A percentile compares a stretch with the other conserved stretches of the same genome.
These are phyloP conservation scores for Entomortierella parvispora DNA, from an alignment of 192 early-diverging fungal species.

Conservation along the genomic window DNA sequence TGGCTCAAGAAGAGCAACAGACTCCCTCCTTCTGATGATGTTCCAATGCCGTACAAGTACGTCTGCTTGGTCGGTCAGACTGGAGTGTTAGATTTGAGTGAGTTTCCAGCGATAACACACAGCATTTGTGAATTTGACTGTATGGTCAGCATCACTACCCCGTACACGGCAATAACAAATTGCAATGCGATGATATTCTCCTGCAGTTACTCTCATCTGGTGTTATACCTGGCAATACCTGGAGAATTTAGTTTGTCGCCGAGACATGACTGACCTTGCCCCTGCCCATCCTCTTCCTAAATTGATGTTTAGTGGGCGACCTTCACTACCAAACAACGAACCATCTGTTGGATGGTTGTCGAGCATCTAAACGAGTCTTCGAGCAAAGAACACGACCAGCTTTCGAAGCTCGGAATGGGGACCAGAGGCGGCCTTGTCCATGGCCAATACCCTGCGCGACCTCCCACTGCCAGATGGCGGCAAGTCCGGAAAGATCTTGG, in stretches of 20 bases:
- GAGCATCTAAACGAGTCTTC: background rate
- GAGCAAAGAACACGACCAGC: background rate
- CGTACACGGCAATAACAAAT: too few relatives aligned
- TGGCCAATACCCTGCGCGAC: conserved; percentile 3
- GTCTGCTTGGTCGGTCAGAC: conserved; percentile 8
- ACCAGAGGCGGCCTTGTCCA: conserved; percentile 7
- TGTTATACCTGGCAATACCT: too few relatives aligned
- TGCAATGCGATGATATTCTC: too few relatives aligned
- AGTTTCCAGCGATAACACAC: background rate
- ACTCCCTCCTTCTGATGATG: background rate
- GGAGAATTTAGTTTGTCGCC: too few relatives aligned
- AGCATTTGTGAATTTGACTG: too few relatives aligned
- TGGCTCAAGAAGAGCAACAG: background rate
- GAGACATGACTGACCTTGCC: too few relatives aligned
- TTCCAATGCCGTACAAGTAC: background rate
- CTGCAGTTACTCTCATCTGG: too few relatives aligned
- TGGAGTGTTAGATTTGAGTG: background rate
- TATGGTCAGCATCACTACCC: too few relatives aligned
- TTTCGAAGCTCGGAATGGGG: conserved; percentile 8
- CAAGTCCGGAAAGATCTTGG: conserved; percentile 1
- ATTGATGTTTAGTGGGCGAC: background rate
- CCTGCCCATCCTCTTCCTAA: too few relatives aligned
- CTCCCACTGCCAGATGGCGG: background rate
- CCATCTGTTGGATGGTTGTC: conserved; percentile 10
- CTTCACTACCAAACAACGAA: background rate